These are phyloP conservation scores for Solanum chacoense DNA, from an alignment of 305 asterid genomes.

Conservation along the genomic window DNA sequence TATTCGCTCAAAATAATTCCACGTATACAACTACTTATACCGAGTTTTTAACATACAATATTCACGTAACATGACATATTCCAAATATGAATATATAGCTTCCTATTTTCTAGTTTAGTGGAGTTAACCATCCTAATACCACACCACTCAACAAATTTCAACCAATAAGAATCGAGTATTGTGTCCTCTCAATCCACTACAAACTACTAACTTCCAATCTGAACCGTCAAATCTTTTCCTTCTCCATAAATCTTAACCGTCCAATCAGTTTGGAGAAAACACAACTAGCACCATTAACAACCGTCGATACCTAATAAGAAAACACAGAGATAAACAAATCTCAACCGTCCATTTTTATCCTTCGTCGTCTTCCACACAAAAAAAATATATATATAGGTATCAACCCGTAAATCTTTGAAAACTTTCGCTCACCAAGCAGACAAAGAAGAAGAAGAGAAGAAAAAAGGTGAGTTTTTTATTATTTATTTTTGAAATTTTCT, in stretches of 20 bases:
- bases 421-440: slow-evolving; percentile 4
- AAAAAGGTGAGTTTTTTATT: slow-evolving; percentile 16
- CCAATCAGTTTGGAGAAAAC: slow-evolving; percentile 26
- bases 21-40: neutral
- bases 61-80: neutral
- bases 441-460: neutral
- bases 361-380: neutral
- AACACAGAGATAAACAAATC: slow-evolving; percentile 23
- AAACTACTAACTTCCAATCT: slow-evolving; percentile 18
- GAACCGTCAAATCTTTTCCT: slow-evolving; percentile 15
- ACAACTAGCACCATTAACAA: slow-evolving; percentile 17
- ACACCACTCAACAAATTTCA: neutral
- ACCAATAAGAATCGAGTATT: slow-evolving; percentile 26
- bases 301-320: slow-evolving; percentile 35
- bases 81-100: neutral
- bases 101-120: neutral
- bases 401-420: fast-evolving
- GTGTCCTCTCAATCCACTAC: slow-evolving; percentile 25
- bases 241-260: slow-evolving; percentile 27
- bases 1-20: neutral
- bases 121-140: neutral
- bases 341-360: slow-evolving; percentile 34
- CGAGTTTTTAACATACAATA: neutral
- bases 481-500: neutral
- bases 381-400: slow-evolving; percentile 22